A percentile compares a stretch with the other conserved stretches of the same genome.
phyloP scores from a whole-genome alignment of 179 eudicot genomes.

The Patellifolia procumbens region DNA sequence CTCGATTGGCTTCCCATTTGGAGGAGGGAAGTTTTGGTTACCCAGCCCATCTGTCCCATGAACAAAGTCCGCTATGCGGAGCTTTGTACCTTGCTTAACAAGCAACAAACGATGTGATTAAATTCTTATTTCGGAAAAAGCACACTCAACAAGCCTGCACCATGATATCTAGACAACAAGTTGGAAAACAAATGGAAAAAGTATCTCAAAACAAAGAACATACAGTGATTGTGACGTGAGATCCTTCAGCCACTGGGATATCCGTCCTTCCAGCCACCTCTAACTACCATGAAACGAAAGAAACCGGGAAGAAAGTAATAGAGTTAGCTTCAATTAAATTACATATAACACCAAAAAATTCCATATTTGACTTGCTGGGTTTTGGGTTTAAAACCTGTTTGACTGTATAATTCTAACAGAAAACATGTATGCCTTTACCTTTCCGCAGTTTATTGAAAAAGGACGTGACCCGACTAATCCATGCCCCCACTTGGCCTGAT shows the following conservation, averaged over 20 bases:
- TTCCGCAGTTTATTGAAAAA: too few species aligned
- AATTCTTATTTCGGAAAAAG: neutral
- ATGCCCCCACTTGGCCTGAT: too few species aligned
- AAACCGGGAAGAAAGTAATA: neutral
- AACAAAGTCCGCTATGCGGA: constrained; percentile 91
- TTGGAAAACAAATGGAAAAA: neutral
- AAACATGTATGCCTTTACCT: too few species aligned
- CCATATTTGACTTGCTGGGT: neutral
- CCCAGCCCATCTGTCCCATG: constrained; percentile 98
- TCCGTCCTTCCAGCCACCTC: constrained; percentile 88
- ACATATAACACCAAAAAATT: neutral
- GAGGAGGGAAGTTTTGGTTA: constrained; percentile 90
- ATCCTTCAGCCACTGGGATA: constrained; percentile 97
- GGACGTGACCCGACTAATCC: too few species aligned
- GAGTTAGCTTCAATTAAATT: neutral
- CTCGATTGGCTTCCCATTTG: constrained; percentile 72
- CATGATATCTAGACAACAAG: neutral
- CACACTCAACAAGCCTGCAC: neutral
- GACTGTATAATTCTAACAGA: neutral
- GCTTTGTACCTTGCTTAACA: constrained; percentile 83
- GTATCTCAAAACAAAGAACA: constrained; percentile 15
- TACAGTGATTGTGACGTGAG: constrained; percentile 82
- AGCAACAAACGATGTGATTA: constrained; percentile 22
- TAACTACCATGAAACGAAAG: constrained; percentile 42
- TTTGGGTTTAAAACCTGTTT: neutral